Evolutionary conservation across 805 yeast species (phyloP), one percentile per base, ranked within the genome.

Genomic region (Grigorovia jiainica): DNA sequence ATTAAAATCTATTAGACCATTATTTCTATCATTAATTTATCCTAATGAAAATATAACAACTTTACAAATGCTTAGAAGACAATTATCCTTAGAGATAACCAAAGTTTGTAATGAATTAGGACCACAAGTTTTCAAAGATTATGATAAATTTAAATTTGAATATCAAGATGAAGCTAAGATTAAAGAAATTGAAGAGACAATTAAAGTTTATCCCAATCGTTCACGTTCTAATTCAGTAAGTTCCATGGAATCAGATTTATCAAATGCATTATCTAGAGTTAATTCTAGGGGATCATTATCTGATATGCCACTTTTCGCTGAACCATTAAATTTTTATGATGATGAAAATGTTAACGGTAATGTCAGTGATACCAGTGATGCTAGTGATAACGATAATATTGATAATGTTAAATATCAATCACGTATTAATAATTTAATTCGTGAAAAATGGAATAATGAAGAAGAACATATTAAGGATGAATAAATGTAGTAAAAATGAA

Each of bases 71-170:
- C 68, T 72, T 43, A 72, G 97, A 47, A 66, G 67, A 40, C 70
- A 71, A 47, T 68, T 90, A 42, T 76, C 85, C 29, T 63, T 67
- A 41, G 84, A 85, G 43, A 79, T 92, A 39, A 87, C 95, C 0
- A 82, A 76, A 38, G 65, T 82, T 19, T 86, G 92, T 40, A 87
- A 90, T 57, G 77, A 76, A 36, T 72, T 81, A 44, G 98, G 97
- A 0, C 95, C 96, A 4, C 73, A 76, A 50, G 69, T 90, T 35
- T 90, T 79, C 69, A 95, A 96, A 7, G 95, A 90, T 61, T 85
- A 89, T 61, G 80, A 81, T 15, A 59, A 57, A 25, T 50, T 55
- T 36, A 42, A n/a, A 29, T 21, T 11, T 27, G 35, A 29, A 30
- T 17, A 29, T 13, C 39, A 36, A 16, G 39, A 38, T 19, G 38